Conservation (phyloP, 352 stramenopile species). For the Pythium sp. region DNA sequence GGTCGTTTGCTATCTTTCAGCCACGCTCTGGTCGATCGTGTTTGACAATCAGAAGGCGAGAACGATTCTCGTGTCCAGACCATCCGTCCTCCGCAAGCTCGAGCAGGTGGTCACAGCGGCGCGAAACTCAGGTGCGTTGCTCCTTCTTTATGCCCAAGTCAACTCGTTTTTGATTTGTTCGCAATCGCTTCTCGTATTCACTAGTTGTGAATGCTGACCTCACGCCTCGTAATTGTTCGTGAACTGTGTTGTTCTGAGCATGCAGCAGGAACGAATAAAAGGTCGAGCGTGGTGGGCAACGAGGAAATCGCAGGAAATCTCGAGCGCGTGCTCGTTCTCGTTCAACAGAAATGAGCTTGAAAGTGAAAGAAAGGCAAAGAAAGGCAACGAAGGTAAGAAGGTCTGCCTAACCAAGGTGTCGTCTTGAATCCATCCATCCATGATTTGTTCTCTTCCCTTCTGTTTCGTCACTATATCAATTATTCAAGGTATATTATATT, state of each 20-base stretch:
- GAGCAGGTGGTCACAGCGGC: constrained; percentile 26
- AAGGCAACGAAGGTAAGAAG: background rate
- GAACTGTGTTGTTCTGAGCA: constrained; percentile 2
- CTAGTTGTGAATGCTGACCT: background rate
- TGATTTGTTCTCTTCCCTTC: too few relatives aligned
- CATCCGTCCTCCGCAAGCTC: constrained; percentile 28
- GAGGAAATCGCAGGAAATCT: constrained; percentile 12
- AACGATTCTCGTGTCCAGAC: constrained; percentile 33
- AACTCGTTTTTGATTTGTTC: background rate
- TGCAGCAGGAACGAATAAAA: background rate
- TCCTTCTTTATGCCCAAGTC: background rate
- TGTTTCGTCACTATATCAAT: background rate
- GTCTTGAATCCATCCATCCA: background rate
- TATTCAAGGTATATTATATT: background rate
- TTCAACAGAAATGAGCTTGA: constrained; percentile 4
- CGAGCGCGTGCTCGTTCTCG: constrained; percentile 11
- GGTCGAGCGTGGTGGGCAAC: background rate
- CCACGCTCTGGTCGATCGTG: constrained; percentile 49
- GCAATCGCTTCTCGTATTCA: background rate
- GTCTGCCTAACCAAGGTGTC: background rate
- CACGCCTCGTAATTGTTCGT: background rate
- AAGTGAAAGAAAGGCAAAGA: background rate
- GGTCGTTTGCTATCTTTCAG: constrained; percentile 21
- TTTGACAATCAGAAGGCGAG: constrained; percentile 68
- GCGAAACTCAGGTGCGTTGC: constrained; percentile 20